A percentile compares a stretch with the other conserved stretches of the same genome.
Conservation (phyloP, 164 flowering plant genomes). For the Brasenia schreberi region DNA sequence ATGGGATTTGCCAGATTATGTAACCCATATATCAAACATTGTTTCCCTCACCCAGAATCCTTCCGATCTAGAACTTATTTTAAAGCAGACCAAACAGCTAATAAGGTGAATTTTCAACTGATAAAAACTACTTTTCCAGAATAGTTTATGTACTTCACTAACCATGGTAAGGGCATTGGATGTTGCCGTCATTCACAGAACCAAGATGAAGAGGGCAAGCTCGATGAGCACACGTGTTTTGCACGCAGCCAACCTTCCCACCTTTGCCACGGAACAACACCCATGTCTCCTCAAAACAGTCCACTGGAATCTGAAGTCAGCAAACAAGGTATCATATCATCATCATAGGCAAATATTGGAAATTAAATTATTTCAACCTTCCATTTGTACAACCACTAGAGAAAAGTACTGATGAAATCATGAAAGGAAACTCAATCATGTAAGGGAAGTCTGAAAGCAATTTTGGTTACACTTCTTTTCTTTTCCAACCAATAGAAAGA, state of each 20-base stretch:
- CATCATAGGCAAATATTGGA: too few relatives aligned
- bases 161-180: constrained; percentile 97
- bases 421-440: background rate
- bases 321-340: constrained; percentile 1
- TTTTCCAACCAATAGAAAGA: background rate
- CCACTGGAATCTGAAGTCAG: constrained; percentile 64
- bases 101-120: too few relatives aligned
- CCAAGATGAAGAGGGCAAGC: constrained; percentile 98
- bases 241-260: constrained; percentile 92
- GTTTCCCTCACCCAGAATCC: background rate
- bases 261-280: constrained; percentile 91
- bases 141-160: constrained; percentile 11
- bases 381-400: too few relatives aligned
- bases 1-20: background rate
- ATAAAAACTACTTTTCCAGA: too few relatives aligned
- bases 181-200: constrained; percentile 80
- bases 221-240: constrained; percentile 92
- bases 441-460: background rate
- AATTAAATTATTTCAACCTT: too few relatives aligned
- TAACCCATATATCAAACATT: too few relatives aligned
- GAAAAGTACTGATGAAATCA: too few relatives aligned
- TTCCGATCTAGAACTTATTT: background rate
- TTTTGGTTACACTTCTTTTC: background rate
- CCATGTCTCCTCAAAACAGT: constrained; percentile 95
- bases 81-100: background rate